Evolutionary conservation across 257 asterid genomes (phyloP), one percentile per base, ranked within the genome.

Genomic region (Henckelia pumila): DNA sequence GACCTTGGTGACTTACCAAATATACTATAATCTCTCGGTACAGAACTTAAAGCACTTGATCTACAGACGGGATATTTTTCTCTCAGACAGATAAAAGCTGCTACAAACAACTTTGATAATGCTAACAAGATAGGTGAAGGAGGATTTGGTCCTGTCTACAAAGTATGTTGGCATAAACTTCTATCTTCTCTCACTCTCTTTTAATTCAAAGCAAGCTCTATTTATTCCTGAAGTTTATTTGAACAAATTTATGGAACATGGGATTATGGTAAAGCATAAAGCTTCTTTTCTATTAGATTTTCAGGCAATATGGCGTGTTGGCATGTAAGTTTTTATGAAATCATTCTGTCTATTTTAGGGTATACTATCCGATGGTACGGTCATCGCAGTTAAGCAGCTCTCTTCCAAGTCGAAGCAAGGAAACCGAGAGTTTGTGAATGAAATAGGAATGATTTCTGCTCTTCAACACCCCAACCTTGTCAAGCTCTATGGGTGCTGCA

Each of bases 391-490:
- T 10, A 89, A 89, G 83, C 92, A 83, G 71, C 92, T 89, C 23
- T 89, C 96, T 4, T 37, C 96, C n/a, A 86, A 83, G 78, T 89
- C 96, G 3, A 84, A 84, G 77, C 96, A 86, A 71, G 96, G 96
- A 70, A 89, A 84, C 68, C 92, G 95, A 0, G 96, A 89, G 72
- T 89, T 89, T 72, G 79, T 89, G 30, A 86, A 74, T 44, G 96
- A 89, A 73, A 86, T 89, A 69, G 95, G 96, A 73, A 83, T 89
- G 95, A 89, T 89, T 70, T 89, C 96, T 59, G 92, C 92, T 56
- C 58, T 86, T 8, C 92, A 83, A 56, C 95, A 89, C 53, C 92
- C 92, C 8, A 83, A 89, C 76, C 95, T 89, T 64, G 95, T 87
- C 53, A 82, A 60, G 77, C 91, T 89, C 17, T 81, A 49, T 26